These are phyloP conservation scores for Stereum hirsutum DNA, from an alignment of 1,284 basidiomycete species.

Conservation along the genomic window DNA sequence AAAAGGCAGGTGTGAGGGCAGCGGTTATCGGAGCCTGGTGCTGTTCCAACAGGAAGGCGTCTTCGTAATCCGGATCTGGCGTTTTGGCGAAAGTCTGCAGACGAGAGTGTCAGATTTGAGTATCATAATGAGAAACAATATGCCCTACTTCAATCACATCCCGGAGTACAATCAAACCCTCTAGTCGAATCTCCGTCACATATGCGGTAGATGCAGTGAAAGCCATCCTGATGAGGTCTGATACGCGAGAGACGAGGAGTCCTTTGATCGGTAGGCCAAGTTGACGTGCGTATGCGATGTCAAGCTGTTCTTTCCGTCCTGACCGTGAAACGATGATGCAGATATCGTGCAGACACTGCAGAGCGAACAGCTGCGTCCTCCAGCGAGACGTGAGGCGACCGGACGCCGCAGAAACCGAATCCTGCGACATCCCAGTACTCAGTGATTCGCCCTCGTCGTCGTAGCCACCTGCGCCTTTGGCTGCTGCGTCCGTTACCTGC, in stretches of 20 bases:
- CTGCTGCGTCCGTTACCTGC: constrained; percentile 54
- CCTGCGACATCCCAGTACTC: constrained; percentile 44
- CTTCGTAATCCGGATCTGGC: constrained; percentile 90
- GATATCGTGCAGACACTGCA: constrained; percentile 89
- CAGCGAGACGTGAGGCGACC: constrained; percentile 70
- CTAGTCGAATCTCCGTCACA: constrained; percentile 92
- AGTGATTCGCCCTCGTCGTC: constrained; percentile 93
- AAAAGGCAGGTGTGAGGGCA: constrained; percentile 96
- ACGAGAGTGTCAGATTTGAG: constrained; percentile 5
- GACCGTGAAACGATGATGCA: constrained; percentile 69
- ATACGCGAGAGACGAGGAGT: constrained; percentile 73
- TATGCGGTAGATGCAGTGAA: constrained; percentile 96
- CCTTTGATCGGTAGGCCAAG: constrained; percentile 28
- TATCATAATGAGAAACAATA: neutral
- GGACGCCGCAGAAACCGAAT: constrained; percentile 25
- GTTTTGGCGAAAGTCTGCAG: constrained; percentile 76
- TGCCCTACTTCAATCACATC: constrained; percentile 85
- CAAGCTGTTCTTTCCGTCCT: constrained; percentile 76
- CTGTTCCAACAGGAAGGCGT: constrained; percentile 90
- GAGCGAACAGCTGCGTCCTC: constrained; percentile 94
- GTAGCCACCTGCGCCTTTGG: constrained; percentile 41
- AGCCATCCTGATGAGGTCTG: constrained; percentile 95
- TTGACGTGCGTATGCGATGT: constrained; percentile 49
- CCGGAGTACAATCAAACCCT: constrained; percentile 81
- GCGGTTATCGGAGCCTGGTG: constrained; percentile 98